Evolutionary conservation across 1,284 basidiomycete species (phyloP).

Genomic region (Sporisorium sorghi): DNA sequence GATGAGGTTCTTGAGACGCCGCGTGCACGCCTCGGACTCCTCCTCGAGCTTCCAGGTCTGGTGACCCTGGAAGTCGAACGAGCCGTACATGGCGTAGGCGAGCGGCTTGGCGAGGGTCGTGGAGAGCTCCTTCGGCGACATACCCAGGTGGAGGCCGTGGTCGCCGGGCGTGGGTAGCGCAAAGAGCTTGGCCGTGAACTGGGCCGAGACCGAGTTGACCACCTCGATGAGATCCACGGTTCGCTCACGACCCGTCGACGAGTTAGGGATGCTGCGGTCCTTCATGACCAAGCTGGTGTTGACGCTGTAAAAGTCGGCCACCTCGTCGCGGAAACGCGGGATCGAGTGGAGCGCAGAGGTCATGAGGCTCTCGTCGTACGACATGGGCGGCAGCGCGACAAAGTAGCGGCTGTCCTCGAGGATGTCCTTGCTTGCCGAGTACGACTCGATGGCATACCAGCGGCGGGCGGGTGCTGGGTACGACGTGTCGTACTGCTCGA

Average conservation of each 20-base stretch:
- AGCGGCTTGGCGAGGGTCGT: slow-evolving; percentile 38
- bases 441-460: slow-evolving; percentile 47
- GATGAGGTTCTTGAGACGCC: slow-evolving; percentile 45
- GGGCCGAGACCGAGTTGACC: slow-evolving; percentile 42
- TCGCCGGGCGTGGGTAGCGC: slow-evolving; percentile 38
- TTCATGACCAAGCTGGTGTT: slow-evolving; percentile 26
- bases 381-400: slow-evolving; percentile 27
- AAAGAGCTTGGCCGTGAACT: slow-evolving; percentile 47
- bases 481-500: slow-evolving; percentile 72
- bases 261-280: slow-evolving; percentile 23
- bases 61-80: slow-evolving; percentile 49
- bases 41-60: slow-evolving; percentile 51
- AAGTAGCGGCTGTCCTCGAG: slow-evolving; percentile 45
- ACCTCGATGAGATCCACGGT: slow-evolving; percentile 49
- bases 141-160: slow-evolving; percentile 38
- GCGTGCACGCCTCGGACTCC: slow-evolving; percentile 28
- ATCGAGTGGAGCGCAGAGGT: slow-evolving; percentile 39
- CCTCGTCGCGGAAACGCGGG: slow-evolving; percentile 35
- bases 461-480: slow-evolving; percentile 26
- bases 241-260: slow-evolving; percentile 20
- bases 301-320: slow-evolving; percentile 34
- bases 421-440: slow-evolving; percentile 38
- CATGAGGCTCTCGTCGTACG: slow-evolving; percentile 45
- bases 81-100: slow-evolving; percentile 51
- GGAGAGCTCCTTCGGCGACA: slow-evolving; percentile 34